Percentiles rank a stretch among this genome's conserved stretches.
Evolutionary conservation across 768 basidiomycete species (phyloP).

Genomic region (Hericium alpestre): DNA sequence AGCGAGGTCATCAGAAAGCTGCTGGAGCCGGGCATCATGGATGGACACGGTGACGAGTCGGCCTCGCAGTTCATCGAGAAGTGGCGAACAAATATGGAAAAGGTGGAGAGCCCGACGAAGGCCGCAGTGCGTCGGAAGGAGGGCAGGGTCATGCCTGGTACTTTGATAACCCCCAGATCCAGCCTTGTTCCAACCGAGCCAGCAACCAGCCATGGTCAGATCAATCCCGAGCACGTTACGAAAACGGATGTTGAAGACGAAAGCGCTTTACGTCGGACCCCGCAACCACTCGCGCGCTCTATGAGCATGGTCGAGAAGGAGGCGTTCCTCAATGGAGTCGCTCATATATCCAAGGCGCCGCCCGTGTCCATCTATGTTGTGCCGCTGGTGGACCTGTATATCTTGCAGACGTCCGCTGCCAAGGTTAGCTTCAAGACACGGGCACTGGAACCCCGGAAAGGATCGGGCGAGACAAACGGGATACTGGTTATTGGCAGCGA

Average conservation of each 20-base stretch:
- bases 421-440: slow-evolving; percentile 11
- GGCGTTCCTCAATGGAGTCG: slow-evolving; percentile 9
- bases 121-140: slow-evolving; percentile 1
- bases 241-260: slow-evolving; percentile 1
- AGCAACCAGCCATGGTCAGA: neutral
- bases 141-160: slow-evolving; percentile 13
- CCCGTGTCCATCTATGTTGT: slow-evolving; percentile 11
- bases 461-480: slow-evolving; percentile 2
- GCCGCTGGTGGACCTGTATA: slow-evolving; percentile 4
- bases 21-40: slow-evolving; percentile 32
- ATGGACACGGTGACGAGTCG: slow-evolving; percentile 19
- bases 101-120: neutral
- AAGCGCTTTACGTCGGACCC: neutral
- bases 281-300: slow-evolving; percentile 4
- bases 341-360: slow-evolving; percentile 6
- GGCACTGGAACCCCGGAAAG: neutral
- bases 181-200: slow-evolving; percentile 5
- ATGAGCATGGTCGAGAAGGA: slow-evolving; percentile 11
- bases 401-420: slow-evolving; percentile 5
- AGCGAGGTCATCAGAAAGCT: slow-evolving; percentile 37
- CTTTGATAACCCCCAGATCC: slow-evolving; percentile 4
- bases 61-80: neutral
- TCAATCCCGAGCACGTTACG: neutral
- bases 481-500: slow-evolving; percentile 12
- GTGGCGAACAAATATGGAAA: neutral